Percentiles rank a stretch among this genome's conserved stretches.
Conservation (phyloP, 2,329 filamentous ascomycete species). For the Diplodia mutila region DNA sequence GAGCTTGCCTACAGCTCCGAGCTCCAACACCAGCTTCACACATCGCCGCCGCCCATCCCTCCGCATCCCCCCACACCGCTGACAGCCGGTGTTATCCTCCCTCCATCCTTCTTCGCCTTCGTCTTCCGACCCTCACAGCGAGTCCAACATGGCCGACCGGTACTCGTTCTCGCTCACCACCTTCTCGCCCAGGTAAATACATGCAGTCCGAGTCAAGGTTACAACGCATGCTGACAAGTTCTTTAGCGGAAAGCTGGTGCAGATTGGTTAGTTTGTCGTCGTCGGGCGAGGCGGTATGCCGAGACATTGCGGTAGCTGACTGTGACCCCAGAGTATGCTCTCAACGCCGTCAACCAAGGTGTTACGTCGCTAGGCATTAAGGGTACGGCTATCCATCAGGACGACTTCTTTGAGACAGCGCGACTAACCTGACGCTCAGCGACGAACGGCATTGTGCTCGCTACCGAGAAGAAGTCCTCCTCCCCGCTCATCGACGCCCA, state of each 20-base stretch:
- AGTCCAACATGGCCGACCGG: conserved; percentile 82
- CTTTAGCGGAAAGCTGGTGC: conserved; percentile 92
- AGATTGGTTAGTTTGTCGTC: conserved; percentile 72
- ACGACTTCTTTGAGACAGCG: background rate
- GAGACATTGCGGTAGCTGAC: conserved; percentile 32
- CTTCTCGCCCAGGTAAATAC: conserved; percentile 92
- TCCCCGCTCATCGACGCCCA: conserved; percentile 94
- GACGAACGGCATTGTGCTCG: conserved; percentile 97
- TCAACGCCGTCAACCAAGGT: conserved; percentile 99
- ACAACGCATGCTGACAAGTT: conserved; percentile 51
- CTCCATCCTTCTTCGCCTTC: conserved; percentile 7
- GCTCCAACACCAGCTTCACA: conserved; percentile 26
- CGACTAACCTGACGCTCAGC: conserved; percentile 57
- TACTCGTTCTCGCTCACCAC: conserved; percentile 99
- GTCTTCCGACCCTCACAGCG: conserved; percentile 28
- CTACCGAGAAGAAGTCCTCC: conserved; percentile 99
- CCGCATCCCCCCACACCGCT: conserved; percentile 23
- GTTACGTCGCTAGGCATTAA: conserved; percentile 98
- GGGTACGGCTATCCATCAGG: conserved; percentile 58
- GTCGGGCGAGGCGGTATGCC: background rate
- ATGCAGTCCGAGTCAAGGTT: conserved; percentile 31
- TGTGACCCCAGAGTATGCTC: conserved; percentile 79
- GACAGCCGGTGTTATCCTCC: conserved; percentile 9
- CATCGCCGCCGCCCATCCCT: conserved; percentile 27
- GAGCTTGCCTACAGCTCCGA: conserved; percentile 41